Base-by-base conservation (phyloP, 169 alveolate species). In the Plasmodium fragile region DNA sequence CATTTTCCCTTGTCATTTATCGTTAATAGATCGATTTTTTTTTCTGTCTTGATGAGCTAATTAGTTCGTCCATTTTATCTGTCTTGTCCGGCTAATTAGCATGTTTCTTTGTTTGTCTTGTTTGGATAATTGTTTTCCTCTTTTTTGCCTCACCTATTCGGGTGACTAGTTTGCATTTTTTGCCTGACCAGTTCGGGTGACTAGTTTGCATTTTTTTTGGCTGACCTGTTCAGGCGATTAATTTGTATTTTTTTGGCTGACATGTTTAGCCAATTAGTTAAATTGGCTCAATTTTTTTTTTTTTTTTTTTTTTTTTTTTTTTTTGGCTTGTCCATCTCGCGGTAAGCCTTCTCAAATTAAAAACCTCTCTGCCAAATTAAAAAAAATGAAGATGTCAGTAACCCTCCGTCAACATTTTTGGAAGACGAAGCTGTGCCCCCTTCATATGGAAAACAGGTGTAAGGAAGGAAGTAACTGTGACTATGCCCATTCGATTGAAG, bases 401-500 rank as follows among this genome's bases (percentile, higher is more conserved):
- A 89, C 94, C 39, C 94, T 89, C 81, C 94, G 94, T 59, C 94
- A 89, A 65, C 94, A 89, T 78, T 89, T 89, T 45, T 89, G 94
- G 94, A 89, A 89, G 81, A 89, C 94, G 34, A 89, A 89, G 72
- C 30, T 89, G 49, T 89, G 94, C 59, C 94, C 94, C 22, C 78
- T 89, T 22, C 90, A 89, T 89, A 79, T 79, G 89, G 94, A 89
- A 69, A 89, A 89, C 43, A 78, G 81, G 81, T 89, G 94, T 36
- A 89, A 89, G 71, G 94, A 89, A 79, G 93, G 95, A 18, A 52
- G 69, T 8, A 81, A 95, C 43, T 95, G 97, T 83, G 95, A 94
- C 73, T 95, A 95, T 75, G 97, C 97, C 69, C 97, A 95, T 92
- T 77, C 85, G 34, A 84, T 52, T 65, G 92, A 70, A 69, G 97